Percentiles rank a stretch among this genome's conserved stretches.
phyloP scores from a whole-genome alignment of 2,329 filamentous ascomycete genomes.

The Trichophyton benhamiae region DNA sequence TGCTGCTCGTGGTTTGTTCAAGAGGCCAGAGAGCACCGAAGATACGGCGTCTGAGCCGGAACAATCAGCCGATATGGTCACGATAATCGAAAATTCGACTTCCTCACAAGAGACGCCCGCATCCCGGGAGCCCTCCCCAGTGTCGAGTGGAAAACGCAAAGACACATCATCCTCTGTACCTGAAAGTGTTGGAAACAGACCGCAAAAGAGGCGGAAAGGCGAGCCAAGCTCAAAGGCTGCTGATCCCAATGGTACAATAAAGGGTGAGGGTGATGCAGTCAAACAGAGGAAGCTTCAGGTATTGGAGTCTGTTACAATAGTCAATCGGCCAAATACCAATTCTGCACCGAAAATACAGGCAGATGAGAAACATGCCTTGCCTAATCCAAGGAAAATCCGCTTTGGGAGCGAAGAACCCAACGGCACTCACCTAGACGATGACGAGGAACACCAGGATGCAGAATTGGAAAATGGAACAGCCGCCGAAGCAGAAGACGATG shows the following conservation, averaged over 20 bases:
- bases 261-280: neutral
- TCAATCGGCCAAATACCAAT: constrained; percentile 4
- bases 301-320: constrained; percentile 10
- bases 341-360: constrained; percentile 1
- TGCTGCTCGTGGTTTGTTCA: constrained; percentile 32
- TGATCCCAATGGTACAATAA: neutral
- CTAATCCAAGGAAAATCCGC: constrained; percentile 23
- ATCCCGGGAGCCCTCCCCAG: constrained; percentile 5
- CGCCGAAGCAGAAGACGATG: constrained; percentile 14
- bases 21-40: constrained; percentile 21
- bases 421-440: constrained; percentile 7
- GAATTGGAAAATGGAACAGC: constrained; percentile 15
- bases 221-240: neutral
- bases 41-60: constrained; percentile 4
- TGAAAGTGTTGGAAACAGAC: constrained; percentile 1
- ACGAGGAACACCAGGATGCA: constrained; percentile 14
- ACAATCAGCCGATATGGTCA: constrained; percentile 21
- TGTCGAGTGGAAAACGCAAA: constrained; percentile 22
- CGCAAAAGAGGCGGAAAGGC: constrained; percentile 7
- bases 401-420: constrained; percentile 31
- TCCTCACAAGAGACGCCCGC: constrained; percentile 13
- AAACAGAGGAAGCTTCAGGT: constrained; percentile 7
- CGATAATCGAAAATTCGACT: constrained; percentile 22
- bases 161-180: constrained; percentile 9
- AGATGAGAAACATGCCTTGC: constrained; percentile 10